Evolutionary conservation across 2,329 filamentous ascomycete species (phyloP), one percentile per base, ranked within the genome.

Genomic region (Colletotrichum limetticola): DNA sequence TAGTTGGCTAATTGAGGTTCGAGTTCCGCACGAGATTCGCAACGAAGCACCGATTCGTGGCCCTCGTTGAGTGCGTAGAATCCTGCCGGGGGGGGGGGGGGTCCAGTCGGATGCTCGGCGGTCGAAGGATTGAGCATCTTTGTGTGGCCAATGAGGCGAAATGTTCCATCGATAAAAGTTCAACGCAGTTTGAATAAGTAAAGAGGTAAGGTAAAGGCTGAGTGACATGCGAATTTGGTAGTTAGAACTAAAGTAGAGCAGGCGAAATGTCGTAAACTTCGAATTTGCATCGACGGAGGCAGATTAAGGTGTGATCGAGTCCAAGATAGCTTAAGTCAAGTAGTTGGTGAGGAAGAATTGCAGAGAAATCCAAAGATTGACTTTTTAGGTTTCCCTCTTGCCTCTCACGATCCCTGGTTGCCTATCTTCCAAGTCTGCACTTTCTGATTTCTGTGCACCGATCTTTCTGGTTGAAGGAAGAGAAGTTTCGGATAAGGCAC

Each of bases 21-120:
- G 42, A 42, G 11, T 62, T 26, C 59, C 26, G 26, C 59, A 62
- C 37, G 19, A 32, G 42, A 46, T 26, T 62, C 42, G 46, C 46
- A 49, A 63, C 52, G 60, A 49, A 30, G 60, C 28, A 53, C 53
- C 28, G 60, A 53, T 52, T 63, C 46, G 46, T 64, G 46, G 61
- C 46, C 19, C 19, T 35, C 28, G 22, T 37, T 55, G 12, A 26
- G 28, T 37, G 46, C 46, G 46, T 55, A 16, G n/a, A 12, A 3
- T 55, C 22, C 30, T 64, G 30, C 46, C 32, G 8, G 5, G 28
- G 46, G 24, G 24, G 24, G 24, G 24, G 24, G 26, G 26, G 16
- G 26, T 30, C 59, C 59, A 28, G 42, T 30, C 46, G 46, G 46
- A 35, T 52, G 60, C 26, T 49, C 42, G 42, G 42, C 42, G 16